Evolutionary conservation across 2,329 filamentous ascomycete species (phyloP), one percentile per base, ranked within the genome.

Genomic region (Didymella keratinophila): DNA sequence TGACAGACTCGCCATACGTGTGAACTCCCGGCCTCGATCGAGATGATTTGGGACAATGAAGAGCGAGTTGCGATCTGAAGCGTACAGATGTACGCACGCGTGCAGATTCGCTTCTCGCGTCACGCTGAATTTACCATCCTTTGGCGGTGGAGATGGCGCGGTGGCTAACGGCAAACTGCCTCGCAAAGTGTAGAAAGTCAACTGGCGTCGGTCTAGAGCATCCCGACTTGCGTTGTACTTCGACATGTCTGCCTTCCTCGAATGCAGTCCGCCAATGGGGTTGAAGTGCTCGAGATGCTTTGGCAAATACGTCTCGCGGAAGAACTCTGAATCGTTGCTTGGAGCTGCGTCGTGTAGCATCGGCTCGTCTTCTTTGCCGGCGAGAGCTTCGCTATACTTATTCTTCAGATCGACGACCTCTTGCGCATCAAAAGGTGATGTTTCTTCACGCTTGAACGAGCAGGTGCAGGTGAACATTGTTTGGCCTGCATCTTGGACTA

Each of bases 71-170:
- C 81, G 79, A 63, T 86, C 85, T 32, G 81, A 83, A 0, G 84
- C 81, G 65, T 85, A 87, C 42, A 86, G 74, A 69, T 87, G 85
- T 3, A 83, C 84, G 63, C 82, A 84, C 1, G 83, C 81, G 62
- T 86, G 84, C 18, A 87, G 70, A 62, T 87, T 87, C 30, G 83
- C 68, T 30, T 66, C 68, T 39, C 64, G 30, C 2, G 67, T 68
- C 5, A 69, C 34, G 1, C 48, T 36, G 3, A 14, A 20, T n/a
- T 42, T 25, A 1, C 48, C 51, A 9, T 52, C 37, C 8, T 4
- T 25, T 0, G 63, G 63, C 14, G 65, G 65, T 14, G 67, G 68
- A 51, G 62, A 68, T 11, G 69, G 69, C 5, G 70, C 65, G 2
- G 67, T 71, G 1, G 71, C 64, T 10, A 70, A 25, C 0, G 71